Percentiles rank a stretch among this genome's conserved stretches.
Conservation (phyloP, 768 basidiomycete species). For the Panaeolus papilionaceus region DNA sequence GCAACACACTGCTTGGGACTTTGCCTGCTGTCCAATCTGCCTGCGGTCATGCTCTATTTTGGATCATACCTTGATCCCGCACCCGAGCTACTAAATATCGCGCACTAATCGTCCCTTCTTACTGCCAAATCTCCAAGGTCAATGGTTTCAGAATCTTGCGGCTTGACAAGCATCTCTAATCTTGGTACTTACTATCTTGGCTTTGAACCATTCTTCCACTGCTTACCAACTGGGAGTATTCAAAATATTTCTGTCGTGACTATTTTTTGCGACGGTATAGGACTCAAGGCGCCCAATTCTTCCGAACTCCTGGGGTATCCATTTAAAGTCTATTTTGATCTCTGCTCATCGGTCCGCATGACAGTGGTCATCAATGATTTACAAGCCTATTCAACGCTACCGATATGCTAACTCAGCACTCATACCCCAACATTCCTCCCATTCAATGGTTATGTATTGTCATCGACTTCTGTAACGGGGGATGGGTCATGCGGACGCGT, state of each 20-base stretch:
- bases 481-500: neutral
- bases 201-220: neutral
- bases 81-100: constrained; percentile 1
- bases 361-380: neutral
- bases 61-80: neutral
- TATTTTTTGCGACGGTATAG: neutral
- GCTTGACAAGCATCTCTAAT: constrained; percentile 6
- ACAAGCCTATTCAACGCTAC: neutral
- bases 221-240: neutral
- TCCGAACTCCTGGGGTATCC: neutral
- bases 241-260: neutral
- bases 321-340: neutral
- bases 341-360: neutral
- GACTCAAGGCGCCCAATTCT: neutral
- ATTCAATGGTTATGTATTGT: neutral
- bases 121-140: neutral
- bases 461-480: neutral
- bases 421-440: neutral
- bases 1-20: neutral
- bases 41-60: neutral
- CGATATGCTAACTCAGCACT: neutral
- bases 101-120: constrained; percentile 6
- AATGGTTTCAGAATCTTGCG: neutral
- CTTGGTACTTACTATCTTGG: neutral
- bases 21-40: neutral